Base-by-base conservation (phyloP, 164 flowering plant genomes). In the Stephania japonica region DNA sequence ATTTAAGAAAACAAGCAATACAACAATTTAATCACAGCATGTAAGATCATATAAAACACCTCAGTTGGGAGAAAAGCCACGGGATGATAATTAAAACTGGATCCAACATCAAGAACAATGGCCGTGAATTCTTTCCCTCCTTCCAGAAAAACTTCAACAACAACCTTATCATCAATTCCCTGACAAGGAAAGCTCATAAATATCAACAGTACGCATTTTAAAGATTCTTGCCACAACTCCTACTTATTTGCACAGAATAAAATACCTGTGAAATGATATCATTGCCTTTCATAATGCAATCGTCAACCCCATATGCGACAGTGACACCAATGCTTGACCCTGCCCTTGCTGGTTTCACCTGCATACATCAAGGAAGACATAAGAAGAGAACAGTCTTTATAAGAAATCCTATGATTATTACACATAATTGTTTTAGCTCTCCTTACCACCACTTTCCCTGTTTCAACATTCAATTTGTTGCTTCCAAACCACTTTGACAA, bases 261-360 rank as follows among this genome's bases (percentile, higher is more conserved):
- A 53, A 53, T 84, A 89, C 95, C 93, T 87, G 88, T 42, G 82
- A 77, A 73, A 93, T 84, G 62, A 93, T 81, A 73, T 80, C 85
- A 32, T 83, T 84, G 32, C 92, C 93, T 76, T 90, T 93, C 68
- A 38, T 65, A 50, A 91, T 80, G 63, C 91, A 78, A 84, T 93
- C 96, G 75, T 80, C 78, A 71, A 89, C 86, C 65, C 97, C 98
- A 84, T 93, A 90, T 26, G 96, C 95, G 76, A 91, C 96, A 67
- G 84, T 81, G 27, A 91, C 97, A 75, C 96, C 97, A 72, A 93
- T 90, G 81, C 97, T 93, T 74, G 98, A 93, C 69, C 97, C 95
- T 50, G 93, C 94, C 81, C 89, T 83, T 61, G 94, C 81, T 73
- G 96, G 97, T 81, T 93, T 93, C 67, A 93, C 97, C 98, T 93